These are phyloP conservation scores for Aspergillus nomiae DNA, from an alignment of 2,329 filamentous ascomycete genomes.

Conservation along the genomic window DNA sequence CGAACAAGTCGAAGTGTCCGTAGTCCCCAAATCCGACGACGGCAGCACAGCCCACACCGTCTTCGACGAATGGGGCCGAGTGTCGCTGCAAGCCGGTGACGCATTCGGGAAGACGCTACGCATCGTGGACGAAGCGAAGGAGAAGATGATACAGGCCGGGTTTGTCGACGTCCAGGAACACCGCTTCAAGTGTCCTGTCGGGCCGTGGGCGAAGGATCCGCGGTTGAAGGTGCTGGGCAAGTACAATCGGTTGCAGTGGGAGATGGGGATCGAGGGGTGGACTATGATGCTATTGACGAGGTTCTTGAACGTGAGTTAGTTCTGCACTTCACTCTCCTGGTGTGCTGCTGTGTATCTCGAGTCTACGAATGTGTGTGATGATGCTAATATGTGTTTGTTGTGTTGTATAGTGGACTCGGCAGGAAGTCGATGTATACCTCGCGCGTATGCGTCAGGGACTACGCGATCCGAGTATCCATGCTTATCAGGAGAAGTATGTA, in stretches of 20 bases:
- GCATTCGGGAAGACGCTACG: constrained; percentile 34
- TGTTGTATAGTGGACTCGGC: constrained; percentile 10
- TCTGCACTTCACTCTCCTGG: too few relatives aligned
- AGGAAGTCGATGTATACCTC: constrained; percentile 1
- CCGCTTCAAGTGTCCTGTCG: constrained; percentile 29
- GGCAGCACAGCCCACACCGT: constrained; percentile 35
- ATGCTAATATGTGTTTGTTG: not conserved
- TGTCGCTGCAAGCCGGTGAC: constrained; percentile 20
- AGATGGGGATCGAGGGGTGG: constrained; percentile 34
- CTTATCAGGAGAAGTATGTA: not conserved
- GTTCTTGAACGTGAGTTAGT: constrained; percentile 22
- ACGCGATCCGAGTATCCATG: not conserved
- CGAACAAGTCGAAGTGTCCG: constrained; percentile 45
- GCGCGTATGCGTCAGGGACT: not conserved
- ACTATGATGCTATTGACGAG: constrained; percentile 28
- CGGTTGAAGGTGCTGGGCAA: constrained; percentile 23
- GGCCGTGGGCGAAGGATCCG: constrained; percentile 22
- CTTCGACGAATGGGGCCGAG: constrained; percentile 22
- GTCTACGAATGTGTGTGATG: too few relatives aligned
- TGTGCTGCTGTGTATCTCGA: too few relatives aligned
- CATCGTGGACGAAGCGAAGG: constrained; percentile 26
- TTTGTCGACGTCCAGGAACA: constrained; percentile 29
- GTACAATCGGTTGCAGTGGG: constrained; percentile 27
- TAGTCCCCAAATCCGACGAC: constrained; percentile 44
- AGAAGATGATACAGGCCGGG: constrained; percentile 27